Conservation (phyloP, 768 basidiomycete genomes). For the Dioszegia crocea region DNA sequence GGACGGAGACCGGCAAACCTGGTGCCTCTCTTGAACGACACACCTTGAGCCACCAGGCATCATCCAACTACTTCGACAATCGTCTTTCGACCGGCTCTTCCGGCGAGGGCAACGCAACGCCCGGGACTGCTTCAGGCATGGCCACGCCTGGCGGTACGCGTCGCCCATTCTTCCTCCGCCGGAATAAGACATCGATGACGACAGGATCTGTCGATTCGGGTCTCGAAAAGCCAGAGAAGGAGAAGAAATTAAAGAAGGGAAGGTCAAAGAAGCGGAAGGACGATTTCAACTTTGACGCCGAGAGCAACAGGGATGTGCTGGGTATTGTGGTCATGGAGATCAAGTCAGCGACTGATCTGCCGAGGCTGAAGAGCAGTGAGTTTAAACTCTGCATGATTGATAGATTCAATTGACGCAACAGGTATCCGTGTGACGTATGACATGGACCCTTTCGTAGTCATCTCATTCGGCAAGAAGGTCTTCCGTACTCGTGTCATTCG, state of each 20-base stretch:
- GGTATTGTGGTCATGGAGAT: conserved; percentile 97
- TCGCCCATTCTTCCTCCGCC: conserved; percentile 9
- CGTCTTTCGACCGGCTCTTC: neutral
- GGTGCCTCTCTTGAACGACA: conserved; percentile 15
- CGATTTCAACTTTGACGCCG: conserved; percentile 59
- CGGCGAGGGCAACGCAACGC: conserved; percentile 7
- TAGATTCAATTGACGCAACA: conserved; percentile 2
- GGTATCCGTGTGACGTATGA: conserved; percentile 56
- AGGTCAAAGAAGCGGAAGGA: conserved; percentile 40
- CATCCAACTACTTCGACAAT: conserved; percentile 35
- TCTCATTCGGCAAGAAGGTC: conserved; percentile 94
- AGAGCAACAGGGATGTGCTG: conserved; percentile 71
- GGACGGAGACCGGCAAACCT: neutral
- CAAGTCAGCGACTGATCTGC: conserved; percentile 73
- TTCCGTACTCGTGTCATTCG: conserved; percentile 65
- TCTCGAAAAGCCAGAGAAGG: conserved; percentile 20
- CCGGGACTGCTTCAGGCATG: conserved; percentile 15
- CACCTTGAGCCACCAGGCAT: neutral
- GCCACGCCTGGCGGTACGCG: conserved; percentile 34
- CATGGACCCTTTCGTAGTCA: conserved; percentile 95
- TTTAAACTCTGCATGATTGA: conserved; percentile 19
- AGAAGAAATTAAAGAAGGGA: conserved; percentile 19
- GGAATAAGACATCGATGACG: neutral
- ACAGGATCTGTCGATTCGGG: neutral
- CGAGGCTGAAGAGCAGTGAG: conserved; percentile 79